These are phyloP conservation scores for Kwoniella mangroviensis DNA, from an alignment of 768 basidiomycete genomes.

Conservation along the genomic window DNA sequence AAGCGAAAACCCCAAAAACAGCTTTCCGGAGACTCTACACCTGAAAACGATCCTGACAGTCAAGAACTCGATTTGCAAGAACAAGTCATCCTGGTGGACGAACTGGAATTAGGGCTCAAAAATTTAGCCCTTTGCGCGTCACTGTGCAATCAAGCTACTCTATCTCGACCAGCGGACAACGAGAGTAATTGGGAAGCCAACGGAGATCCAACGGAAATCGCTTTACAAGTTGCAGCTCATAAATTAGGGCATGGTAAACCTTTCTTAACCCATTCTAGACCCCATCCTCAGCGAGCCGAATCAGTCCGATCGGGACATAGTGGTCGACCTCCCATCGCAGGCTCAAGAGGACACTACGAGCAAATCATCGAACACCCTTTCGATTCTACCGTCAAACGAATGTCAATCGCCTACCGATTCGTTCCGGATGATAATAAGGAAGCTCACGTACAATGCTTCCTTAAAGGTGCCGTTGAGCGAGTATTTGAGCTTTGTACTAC, in stretches of 20 bases:
- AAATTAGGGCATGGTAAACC: conserved; percentile 62
- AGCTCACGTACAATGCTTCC: conserved; percentile 47
- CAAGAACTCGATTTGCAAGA: conserved; percentile 27
- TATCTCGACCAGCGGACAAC: conserved; percentile 49
- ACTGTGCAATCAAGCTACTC: conserved; percentile 60
- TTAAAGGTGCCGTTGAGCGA: conserved; percentile 61
- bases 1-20: conserved; percentile 29
- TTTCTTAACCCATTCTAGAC: conserved; percentile 52
- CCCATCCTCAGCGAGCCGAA: conserved; percentile 17
- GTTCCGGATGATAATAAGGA: conserved; percentile 33
- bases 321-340: conserved; percentile 41
- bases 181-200: conserved; percentile 62
- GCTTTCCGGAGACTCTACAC: conserved; percentile 18
- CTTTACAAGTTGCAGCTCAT: conserved; percentile 65
- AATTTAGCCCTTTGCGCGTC: conserved; percentile 57
- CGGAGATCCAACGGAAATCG: conserved; percentile 67
- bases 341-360: conserved; percentile 53
- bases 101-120: conserved; percentile 50
- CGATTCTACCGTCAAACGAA: conserved; percentile 64
- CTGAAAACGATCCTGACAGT: conserved; percentile 28
- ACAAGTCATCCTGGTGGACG: conserved; percentile 47
- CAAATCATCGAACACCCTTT: conserved; percentile 62
- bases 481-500: conserved; percentile 63
- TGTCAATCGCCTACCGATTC: conserved; percentile 58
- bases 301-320: conserved; percentile 28